These are phyloP conservation scores for Talaromyces sp. DNA, from an alignment of 2,329 filamentous ascomycete genomes.

Conservation along the genomic window DNA sequence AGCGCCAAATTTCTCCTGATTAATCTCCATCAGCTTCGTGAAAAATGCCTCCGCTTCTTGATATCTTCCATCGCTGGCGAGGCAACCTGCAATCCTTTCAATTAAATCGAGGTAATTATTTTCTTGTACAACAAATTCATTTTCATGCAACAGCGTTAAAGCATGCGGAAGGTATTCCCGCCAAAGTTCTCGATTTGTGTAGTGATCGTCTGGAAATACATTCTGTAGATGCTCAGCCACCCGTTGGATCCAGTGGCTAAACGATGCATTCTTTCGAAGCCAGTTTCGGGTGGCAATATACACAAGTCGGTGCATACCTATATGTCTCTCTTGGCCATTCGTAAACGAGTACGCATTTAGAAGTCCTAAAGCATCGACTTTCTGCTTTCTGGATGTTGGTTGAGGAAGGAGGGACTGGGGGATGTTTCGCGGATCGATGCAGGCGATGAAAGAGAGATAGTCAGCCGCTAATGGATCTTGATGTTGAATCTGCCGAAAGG, in stretches of 20 bases:
- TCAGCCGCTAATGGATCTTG: constrained; percentile 15
- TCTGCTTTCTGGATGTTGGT: constrained; percentile 1
- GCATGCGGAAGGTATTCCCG: constrained; percentile 18
- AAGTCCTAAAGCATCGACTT: constrained; percentile 17
- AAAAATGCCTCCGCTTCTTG: constrained; percentile 12
- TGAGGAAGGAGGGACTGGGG: constrained; percentile 20
- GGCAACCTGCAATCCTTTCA: constrained; percentile 7
- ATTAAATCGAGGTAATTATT: constrained; percentile 1
- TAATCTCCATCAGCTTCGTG: background rate
- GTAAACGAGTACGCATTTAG: constrained; percentile 19
- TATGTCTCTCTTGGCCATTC: constrained; percentile 1
- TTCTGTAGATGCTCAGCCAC: constrained; percentile 6
- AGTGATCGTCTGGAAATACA: constrained; percentile 11
- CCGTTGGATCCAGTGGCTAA: constrained; percentile 2
- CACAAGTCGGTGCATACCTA: constrained; percentile 26
- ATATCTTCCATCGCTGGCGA: constrained; percentile 14
- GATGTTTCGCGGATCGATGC: constrained; percentile 23
- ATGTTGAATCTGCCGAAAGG: constrained; percentile 24
- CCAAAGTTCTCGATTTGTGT: constrained; percentile 14
- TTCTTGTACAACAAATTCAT: background rate
- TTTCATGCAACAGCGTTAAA: background rate
- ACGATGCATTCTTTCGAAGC: constrained; percentile 14
- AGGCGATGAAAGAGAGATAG: constrained; percentile 25
- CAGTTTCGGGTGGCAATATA: constrained; percentile 25
- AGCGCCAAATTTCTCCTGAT: background rate